Conservation (phyloP, 495 filamentous ascomycete species). For the Trichoderma virens region DNA sequence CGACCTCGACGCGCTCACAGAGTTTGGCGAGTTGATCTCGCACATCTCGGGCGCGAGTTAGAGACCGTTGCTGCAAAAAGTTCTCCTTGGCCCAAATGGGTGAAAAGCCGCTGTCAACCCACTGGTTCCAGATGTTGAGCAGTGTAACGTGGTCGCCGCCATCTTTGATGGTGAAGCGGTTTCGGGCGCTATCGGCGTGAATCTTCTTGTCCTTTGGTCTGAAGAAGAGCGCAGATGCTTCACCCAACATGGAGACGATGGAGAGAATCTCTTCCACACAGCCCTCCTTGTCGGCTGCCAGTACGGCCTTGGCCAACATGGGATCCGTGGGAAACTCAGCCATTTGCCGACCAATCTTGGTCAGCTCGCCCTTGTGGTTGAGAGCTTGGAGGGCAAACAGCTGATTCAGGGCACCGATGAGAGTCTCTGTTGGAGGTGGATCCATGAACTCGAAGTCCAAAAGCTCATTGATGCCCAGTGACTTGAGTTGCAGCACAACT, state of each 20-base stretch:
- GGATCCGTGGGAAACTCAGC: constrained; percentile 93
- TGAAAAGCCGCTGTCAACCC: constrained; percentile 88
- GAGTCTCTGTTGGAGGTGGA: constrained; percentile 79
- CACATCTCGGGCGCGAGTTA: constrained; percentile 83
- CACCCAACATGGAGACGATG: constrained; percentile 88
- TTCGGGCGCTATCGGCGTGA: constrained; percentile 87
- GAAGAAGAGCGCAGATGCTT: constrained; percentile 85
- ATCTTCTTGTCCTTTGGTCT: constrained; percentile 97
- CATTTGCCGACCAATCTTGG: constrained; percentile 90
- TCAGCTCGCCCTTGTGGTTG: constrained; percentile 83
- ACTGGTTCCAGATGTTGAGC: constrained; percentile 96
- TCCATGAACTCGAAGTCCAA: constrained; percentile 97
- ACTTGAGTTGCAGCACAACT: constrained; percentile 80
- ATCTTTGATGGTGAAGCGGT: constrained; percentile 83
- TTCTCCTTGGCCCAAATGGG: constrained; percentile 89
- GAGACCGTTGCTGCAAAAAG: constrained; percentile 81
- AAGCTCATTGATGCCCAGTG: constrained; percentile 87
- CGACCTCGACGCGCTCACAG: constrained; percentile 87
- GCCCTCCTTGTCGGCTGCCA: constrained; percentile 80
- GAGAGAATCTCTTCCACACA: constrained; percentile 95
- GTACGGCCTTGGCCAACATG: constrained; percentile 84
- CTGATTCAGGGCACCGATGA: constrained; percentile 85
- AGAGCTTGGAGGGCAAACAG: constrained; percentile 87
- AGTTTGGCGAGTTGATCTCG: constrained; percentile 91
- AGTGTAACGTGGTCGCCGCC: constrained; percentile 88